A percentile compares a stretch with the other conserved stretches of the same genome.
Evolutionary conservation across 2,329 filamentous ascomycete species (phyloP).

Genomic region (Fusarium haematococcum): DNA sequence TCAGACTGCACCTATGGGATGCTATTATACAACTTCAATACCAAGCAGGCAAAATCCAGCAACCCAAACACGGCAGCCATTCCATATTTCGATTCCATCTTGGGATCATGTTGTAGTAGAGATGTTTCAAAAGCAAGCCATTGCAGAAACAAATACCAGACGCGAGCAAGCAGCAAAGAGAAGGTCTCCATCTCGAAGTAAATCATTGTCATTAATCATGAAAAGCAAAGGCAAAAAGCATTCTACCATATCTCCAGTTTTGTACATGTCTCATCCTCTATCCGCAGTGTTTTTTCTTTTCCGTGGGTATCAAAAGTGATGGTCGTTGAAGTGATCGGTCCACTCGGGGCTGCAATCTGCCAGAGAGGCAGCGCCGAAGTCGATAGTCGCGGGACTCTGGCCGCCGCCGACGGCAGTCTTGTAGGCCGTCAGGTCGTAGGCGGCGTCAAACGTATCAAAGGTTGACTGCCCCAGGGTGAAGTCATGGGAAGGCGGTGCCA

Average conservation of each 20-base stretch:
- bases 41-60: slow-evolving; percentile 10
- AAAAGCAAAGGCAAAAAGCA: slow-evolving; percentile 35
- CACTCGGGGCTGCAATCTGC: slow-evolving; percentile 46
- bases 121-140: background rate
- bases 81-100: slow-evolving; percentile 4
- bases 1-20: background rate
- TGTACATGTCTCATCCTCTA: slow-evolving; percentile 43
- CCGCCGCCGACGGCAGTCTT: slow-evolving; percentile 44
- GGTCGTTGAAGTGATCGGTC: slow-evolving; percentile 47
- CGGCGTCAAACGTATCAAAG: slow-evolving; percentile 55
- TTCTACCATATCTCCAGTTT: slow-evolving; percentile 42
- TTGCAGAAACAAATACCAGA: slow-evolving; percentile 11
- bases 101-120: background rate
- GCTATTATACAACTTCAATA: slow-evolving; percentile 26
- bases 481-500: slow-evolving; percentile 45
- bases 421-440: slow-evolving; percentile 55
- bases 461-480: slow-evolving; percentile 49
- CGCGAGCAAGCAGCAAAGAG: slow-evolving; percentile 13
- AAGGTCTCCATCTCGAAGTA: slow-evolving; percentile 11
- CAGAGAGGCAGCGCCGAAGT: slow-evolving; percentile 43
- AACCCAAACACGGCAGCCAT: background rate
- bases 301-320: slow-evolving; percentile 49
- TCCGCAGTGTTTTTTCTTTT: slow-evolving; percentile 26
- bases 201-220: slow-evolving; percentile 47
- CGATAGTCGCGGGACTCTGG: slow-evolving; percentile 43